Evolutionary conservation across 306 rosid genomes (phyloP).

Genomic region (Mimosa pudica): DNA sequence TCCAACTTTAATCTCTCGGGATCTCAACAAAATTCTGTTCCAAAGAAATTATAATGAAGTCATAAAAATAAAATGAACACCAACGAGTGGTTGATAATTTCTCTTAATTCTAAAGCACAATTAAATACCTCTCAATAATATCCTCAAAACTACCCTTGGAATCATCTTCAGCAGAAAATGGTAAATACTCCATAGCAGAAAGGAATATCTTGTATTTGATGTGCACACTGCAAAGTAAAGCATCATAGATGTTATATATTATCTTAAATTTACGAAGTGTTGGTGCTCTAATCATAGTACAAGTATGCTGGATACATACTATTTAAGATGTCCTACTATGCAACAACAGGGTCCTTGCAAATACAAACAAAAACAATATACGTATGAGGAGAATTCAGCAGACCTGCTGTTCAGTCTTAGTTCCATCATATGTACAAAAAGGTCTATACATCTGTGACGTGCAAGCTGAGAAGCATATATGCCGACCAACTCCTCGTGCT

Average conservation of each 20-base stretch:
- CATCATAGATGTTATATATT: conserved; percentile 25
- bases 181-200: conserved; percentile 91
- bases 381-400: conserved; percentile 22
- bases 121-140: conserved; percentile 76
- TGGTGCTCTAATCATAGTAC: not conserved
- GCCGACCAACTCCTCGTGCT: conserved; percentile 95
- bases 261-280: not conserved
- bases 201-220: conserved; percentile 90
- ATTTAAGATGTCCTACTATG: not conserved
- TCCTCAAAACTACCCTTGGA: conserved; percentile 95
- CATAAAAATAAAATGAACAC: not conserved
- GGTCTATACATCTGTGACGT: conserved; percentile 84
- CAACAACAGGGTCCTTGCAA: conserved; percentile 2
- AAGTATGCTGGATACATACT: not conserved
- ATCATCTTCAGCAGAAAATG: conserved; percentile 70
- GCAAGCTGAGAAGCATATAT: conserved; percentile 98
- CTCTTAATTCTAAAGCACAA: conserved; percentile 25
- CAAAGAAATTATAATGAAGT: conserved; percentile 37
- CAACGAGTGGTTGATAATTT: conserved; percentile 17
- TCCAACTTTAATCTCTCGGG: conserved; percentile 77
- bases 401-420: conserved; percentile 92
- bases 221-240: conserved; percentile 63
- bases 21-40: conserved; percentile 87
- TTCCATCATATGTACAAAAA: conserved; percentile 98
- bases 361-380: not conserved